Evolutionary conservation across 208 protist genomes (phyloP), one percentile per base, ranked within the genome.

Genomic region (Trypanosoma mega): DNA sequence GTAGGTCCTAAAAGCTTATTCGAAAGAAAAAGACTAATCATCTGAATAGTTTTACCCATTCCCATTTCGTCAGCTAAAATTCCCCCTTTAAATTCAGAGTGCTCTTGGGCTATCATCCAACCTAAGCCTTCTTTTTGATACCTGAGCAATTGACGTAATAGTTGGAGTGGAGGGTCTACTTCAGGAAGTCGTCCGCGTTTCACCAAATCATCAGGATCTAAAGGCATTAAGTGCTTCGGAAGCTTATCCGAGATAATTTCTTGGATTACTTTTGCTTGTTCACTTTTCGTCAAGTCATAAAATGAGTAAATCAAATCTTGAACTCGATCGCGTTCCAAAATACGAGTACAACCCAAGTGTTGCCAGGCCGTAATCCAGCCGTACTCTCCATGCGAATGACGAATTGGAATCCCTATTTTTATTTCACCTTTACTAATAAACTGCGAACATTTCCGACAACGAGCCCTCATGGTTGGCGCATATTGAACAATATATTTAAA

Each of bases 61-160:
- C 98, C 89, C 98, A 99, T 99, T 68, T 99, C 98, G 82, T 99
- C 98, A 0, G 98, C 98, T 14, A 99, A 74, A 69, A 99, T 98
- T 18, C 97, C 94, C 47, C 92, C 88, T 36, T 84, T 89, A 20
- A 84, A 37, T 11, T 78, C 61, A 21, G 68, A 80, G 7, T 34
- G 30, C 56, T 97, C 92, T 60, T 95, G 87, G 20, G 62, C 49
- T 27, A 89, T 55, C 81, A 97, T 87, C 89, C 92, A 97, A 23
- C 82, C 77, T 11, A 95, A 61, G 2, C 92, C 92, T 48, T 94
- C 85, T 31, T 87, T 87, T 52, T 97, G 92, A 53, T 91, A 95
- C 29, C 80, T 72, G 26, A 97, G 62, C 65, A 97, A 65, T 9
- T 68, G 78, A 9, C 82, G 79, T 39, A 90, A 63, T 20, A 96